These are phyloP conservation scores for Sporothrix curviconia DNA, from an alignment of 2,329 filamentous ascomycete species.

Conservation along the genomic window DNA sequence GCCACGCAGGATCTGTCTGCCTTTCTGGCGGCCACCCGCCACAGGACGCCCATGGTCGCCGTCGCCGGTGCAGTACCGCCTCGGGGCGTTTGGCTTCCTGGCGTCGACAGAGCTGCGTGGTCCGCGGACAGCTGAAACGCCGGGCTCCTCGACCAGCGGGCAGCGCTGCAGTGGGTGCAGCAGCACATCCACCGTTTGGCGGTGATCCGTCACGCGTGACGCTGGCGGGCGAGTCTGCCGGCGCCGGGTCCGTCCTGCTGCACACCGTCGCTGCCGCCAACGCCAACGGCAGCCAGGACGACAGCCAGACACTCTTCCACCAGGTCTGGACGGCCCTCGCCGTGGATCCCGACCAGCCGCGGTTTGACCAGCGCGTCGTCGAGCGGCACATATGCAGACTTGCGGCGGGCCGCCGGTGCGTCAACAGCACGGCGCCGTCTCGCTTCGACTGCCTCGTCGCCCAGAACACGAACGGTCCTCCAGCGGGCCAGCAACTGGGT, in stretches of 20 bases:
- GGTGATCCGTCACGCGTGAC: slow-evolving; percentile 38
- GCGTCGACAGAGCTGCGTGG: slow-evolving; percentile 15
- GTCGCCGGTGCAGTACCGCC: slow-evolving; percentile 25
- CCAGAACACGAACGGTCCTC: slow-evolving; percentile 26
- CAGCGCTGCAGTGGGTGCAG: slow-evolving; percentile 40
- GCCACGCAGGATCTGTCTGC: slow-evolving; percentile 19
- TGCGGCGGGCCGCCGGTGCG: slow-evolving; percentile 36
- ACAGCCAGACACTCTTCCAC: slow-evolving; percentile 18
- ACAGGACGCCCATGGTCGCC: slow-evolving; percentile 19
- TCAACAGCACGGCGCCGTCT: slow-evolving; percentile 27
- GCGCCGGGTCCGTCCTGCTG: slow-evolving; percentile 39
- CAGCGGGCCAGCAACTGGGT: slow-evolving; percentile 22
- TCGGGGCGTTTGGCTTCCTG: slow-evolving; percentile 20
- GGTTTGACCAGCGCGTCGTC: slow-evolving; percentile 38
- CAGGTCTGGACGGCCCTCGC: slow-evolving; percentile 21
- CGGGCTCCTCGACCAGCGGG: slow-evolving; percentile 33
- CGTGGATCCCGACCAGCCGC: slow-evolving; percentile 45
- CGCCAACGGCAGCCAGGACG: too few species aligned
- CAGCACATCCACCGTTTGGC: slow-evolving; percentile 37
- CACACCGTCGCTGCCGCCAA: slow-evolving; percentile 29
- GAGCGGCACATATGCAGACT: slow-evolving; percentile 39
- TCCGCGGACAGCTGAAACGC: slow-evolving; percentile 32
- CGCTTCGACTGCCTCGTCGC: slow-evolving; percentile 22
- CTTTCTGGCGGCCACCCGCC: slow-evolving; percentile 22
- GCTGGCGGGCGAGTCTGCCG: slow-evolving; percentile 40